Evolutionary conservation across 805 yeast genomes (phyloP).

Genomic region (Suhomyces emberorum): DNA sequence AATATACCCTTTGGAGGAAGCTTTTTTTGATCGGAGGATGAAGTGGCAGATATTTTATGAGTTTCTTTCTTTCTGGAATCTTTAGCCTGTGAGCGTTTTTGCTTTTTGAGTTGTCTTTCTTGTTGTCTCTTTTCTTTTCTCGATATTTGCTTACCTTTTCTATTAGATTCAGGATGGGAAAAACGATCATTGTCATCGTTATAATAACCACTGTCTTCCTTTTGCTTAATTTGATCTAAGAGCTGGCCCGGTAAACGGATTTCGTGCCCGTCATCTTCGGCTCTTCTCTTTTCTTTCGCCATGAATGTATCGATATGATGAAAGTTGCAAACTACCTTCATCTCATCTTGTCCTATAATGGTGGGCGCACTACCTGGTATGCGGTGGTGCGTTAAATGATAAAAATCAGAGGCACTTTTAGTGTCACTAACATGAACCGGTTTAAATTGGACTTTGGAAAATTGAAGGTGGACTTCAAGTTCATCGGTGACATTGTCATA

Average conservation of each 20-base stretch:
- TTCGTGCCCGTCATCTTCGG: slow-evolving; percentile 30
- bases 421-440: slow-evolving; percentile 35
- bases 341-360: slow-evolving; percentile 4
- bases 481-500: slow-evolving; percentile 40
- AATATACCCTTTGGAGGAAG: background rate
- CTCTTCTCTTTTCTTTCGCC: slow-evolving; percentile 4
- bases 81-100: slow-evolving; percentile 18
- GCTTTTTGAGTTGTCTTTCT: slow-evolving; percentile 31
- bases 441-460: slow-evolving; percentile 37
- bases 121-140: slow-evolving; percentile 37
- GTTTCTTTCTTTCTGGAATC: background rate
- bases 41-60: too few species aligned
- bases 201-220: slow-evolving; percentile 42
- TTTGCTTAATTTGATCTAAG: slow-evolving; percentile 47
- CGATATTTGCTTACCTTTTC: slow-evolving; percentile 22
- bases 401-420: too few species aligned
- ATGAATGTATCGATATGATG: slow-evolving; percentile 4
- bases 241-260: slow-evolving; percentile 55
- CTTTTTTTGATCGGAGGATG: background rate
- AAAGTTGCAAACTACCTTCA: too few species aligned
- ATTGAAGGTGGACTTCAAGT: slow-evolving; percentile 36
- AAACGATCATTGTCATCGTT: slow-evolving; percentile 31
- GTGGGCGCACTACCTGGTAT: background rate
- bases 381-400: too few species aligned
- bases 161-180: slow-evolving; percentile 16